Evolutionary conservation across 768 basidiomycete genomes (phyloP), one percentile per base, ranked within the genome.

Genomic region (Hygrophorus pudorinus): DNA sequence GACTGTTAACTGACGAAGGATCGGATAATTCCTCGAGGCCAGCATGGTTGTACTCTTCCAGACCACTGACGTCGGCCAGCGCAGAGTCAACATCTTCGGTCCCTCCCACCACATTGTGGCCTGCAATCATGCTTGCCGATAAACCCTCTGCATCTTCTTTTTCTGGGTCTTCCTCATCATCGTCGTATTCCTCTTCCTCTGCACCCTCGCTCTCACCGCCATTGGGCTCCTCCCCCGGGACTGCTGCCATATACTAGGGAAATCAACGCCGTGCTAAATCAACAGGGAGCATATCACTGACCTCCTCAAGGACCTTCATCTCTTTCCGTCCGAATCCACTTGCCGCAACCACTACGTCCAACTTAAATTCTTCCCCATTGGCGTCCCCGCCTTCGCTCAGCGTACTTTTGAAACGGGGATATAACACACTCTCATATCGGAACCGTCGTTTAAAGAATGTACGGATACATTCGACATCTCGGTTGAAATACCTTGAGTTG

Each of bases 391-490:
- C 18, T 42, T 76, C 70, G 21, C 68, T 66, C 46, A 86, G 42
- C 0, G 75, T 72, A 51, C 76, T 77, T 50, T 71, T 79, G 68
- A 97, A 97, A 43, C 76, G 77, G 11, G 96, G 96, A 64, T 87
- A 98, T 33, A 92, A 63, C 0, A 73, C 66, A 48, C 90, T 92
- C 64, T 98, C 96, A 59, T 94, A 99, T 47, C 81, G 77, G 66
- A 97, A 98, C 18, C 93, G 70, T 47, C 89, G 74, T 55, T 72
- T 74, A 71, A 99, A 98, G 67, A 96, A 99, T 7, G 76, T 81
- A 28, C 91, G 76, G 53, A 99, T 91, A 60, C 96, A 97, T 47
- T 94, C 85, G 6, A 99, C 96, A 62, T 99, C 96, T 16, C 96
- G 82, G 62, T 98, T 94, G 66, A 99, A 99, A 66, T 96, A 99